Evolutionary conservation across 2,329 filamentous ascomycete genomes (phyloP), one percentile per base, ranked within the genome.

Genomic region (Colletotrichum eremochloae): DNA sequence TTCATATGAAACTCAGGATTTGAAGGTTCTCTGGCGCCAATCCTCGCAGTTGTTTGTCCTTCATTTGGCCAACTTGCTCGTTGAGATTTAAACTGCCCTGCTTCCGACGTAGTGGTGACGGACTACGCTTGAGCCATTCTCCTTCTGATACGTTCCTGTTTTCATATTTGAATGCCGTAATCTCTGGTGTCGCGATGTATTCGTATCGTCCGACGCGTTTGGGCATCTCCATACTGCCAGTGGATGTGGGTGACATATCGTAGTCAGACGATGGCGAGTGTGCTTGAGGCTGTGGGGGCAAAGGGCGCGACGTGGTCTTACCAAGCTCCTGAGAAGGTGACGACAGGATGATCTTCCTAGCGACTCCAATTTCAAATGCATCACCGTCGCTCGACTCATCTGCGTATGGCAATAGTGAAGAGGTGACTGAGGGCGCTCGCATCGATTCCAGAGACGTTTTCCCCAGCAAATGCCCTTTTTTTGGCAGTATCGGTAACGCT

Each of bases 401-500:
- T 18, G 76, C 44, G 6, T 75, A 72, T 29, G 74, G 58, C 11
- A 66, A 61, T 6, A 80, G 74, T 4, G 78, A 79, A 9, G 76
- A 68, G 0, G 77, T 75, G 11, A 80, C 74, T 11, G 79, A 80
- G 1, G 72, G 62, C 2, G 75, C 67, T 4, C 64, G 38, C 4
- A 29, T 42, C 2, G 77, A 79, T 44, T 71, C 68, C 8, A 52
- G 44, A 15, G 75, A 74, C 11, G 71, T 69, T 38, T 63, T 74
- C 67, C n/a, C 36, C 62, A 15, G 75, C 76, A n/a, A 64, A 62
- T 20, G 72, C 58, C 60, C 75, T 14, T 24, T 18, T n/a, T 57
- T 52, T 9, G 81, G 80, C 1, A 77, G 76, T 46, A 78, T 71
- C 7, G 80, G 81, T 2, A 82, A 65, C 3, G 79, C 78, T 2